Percentiles rank a stretch among this genome's conserved stretches.
Evolutionary conservation across 306 rosid species (phyloP).

Genomic region (Fragaria nilgerrensis): DNA sequence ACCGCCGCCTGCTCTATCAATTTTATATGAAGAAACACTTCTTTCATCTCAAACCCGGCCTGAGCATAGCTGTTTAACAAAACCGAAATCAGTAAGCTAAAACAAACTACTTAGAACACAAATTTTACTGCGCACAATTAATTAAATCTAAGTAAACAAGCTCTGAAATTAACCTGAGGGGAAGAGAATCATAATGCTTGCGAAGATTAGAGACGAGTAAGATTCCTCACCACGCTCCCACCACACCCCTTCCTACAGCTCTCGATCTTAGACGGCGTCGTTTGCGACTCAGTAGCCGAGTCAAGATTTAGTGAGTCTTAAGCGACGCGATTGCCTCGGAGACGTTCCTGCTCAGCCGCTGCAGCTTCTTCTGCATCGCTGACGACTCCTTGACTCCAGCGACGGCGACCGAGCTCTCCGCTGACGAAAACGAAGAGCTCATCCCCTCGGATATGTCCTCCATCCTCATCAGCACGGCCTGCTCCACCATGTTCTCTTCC

Average conservation of each 20-base stretch:
- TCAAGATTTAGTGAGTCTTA: constrained; percentile 70
- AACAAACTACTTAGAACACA: neutral
- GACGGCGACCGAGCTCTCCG: no score
- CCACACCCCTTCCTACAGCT: constrained; percentile 67
- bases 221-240: constrained; percentile 70
- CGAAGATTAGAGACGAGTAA: constrained; percentile 77
- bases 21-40: constrained; percentile 85
- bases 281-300: constrained; percentile 38
- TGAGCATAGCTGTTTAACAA: constrained; percentile 65
- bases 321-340: constrained; percentile 77
- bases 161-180: constrained; percentile 55
- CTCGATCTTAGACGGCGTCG: constrained; percentile 39
- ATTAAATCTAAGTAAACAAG: neutral
- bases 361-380: constrained; percentile 67
- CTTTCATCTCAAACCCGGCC: constrained; percentile 85
- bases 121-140: neutral
- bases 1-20: constrained; percentile 66
- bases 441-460: constrained; percentile 59
- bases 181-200: constrained; percentile 84
- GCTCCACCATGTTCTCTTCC: constrained; percentile 79
- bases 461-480: constrained; percentile 57
- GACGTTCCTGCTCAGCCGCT: constrained; percentile 69
- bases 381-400: constrained; percentile 53
- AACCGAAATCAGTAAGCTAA: neutral
- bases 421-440: no score